phyloP scores from a whole-genome alignment of 164 flowering plant species.

The Dillenia suffruticosa region DNA sequence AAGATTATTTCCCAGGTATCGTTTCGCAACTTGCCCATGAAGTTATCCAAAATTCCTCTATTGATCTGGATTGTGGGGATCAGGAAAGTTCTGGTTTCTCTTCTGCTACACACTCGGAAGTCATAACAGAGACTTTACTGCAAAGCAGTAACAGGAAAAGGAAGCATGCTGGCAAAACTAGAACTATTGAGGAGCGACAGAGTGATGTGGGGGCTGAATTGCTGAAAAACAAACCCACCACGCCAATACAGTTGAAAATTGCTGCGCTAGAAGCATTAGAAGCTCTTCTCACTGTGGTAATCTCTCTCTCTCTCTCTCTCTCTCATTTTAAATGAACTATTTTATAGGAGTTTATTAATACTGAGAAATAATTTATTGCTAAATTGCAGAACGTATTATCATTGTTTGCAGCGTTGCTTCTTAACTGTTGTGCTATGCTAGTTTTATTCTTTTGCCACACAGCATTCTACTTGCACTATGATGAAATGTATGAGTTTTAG shows the following conservation, averaged over 20 bases:
- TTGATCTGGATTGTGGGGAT: slow-evolving; percentile 40
- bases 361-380: too few species aligned
- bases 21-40: slow-evolving; percentile 50
- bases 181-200: slow-evolving; percentile 25
- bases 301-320: slow-evolving; percentile 6
- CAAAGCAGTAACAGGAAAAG: slow-evolving; percentile 49
- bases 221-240: slow-evolving; percentile 12
- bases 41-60: slow-evolving; percentile 42
- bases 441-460: too few species aligned
- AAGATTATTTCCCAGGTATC: slow-evolving; percentile 41
- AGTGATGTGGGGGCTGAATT: slow-evolving; percentile 25
- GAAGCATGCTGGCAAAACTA: slow-evolving; percentile 40
- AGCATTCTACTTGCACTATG: too few species aligned
- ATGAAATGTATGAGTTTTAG: too few species aligned
- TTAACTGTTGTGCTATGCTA: too few species aligned
- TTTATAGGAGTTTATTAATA: too few species aligned
- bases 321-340: neutral
- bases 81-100: slow-evolving; percentile 13
- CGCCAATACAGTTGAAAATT: slow-evolving; percentile 53
- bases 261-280: slow-evolving; percentile 83
- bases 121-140: slow-evolving; percentile 15
- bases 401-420: too few species aligned
- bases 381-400: too few species aligned
- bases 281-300: slow-evolving; percentile 78
- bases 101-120: slow-evolving; percentile 14